Base-by-base conservation (phyloP, 768 basidiomycete genomes). In the Collybia mongolica region DNA sequence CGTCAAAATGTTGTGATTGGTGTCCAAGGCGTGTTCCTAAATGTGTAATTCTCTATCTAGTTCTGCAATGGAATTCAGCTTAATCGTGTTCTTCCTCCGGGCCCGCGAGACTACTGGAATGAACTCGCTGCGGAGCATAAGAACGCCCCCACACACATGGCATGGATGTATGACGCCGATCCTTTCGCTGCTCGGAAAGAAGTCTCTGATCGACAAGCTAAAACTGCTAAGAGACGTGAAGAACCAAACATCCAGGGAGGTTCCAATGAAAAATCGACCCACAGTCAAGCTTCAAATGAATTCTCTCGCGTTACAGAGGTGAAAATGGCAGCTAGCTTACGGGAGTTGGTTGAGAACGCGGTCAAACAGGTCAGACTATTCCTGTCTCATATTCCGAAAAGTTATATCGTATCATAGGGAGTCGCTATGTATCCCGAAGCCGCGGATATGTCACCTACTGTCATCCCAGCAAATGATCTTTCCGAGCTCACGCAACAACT, bases 131-230 rank as follows among this genome's bases (percentile, higher is more conserved):
- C 67, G 2, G 86, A 92, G 60, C 90, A 92, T 57, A 86, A 84
- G 56, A 65, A 65, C 15, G 74, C 77, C 2, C 83, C 85, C 1
- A 76, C 82, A 2, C 88, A 93, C 63, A 77, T 82, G 62, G 79
- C 77, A 44, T 95, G 93, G 93, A 88, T 91, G 81, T 96, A 89
- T 58, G 77, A 82, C n/a, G 72, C 84, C 5, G 92, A 96, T 72
- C 93, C 93, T 2, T 96, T 94, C 60, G 76, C 79, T 15, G 90
- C 90, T 5, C 77, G 76, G 51, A 81, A 81, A 54, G 73, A 76
- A 48, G 87, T 91, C 2, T 78, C 83, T 12, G 77, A 81, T 39
- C 74, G 88, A 29, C 89, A 90, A 62, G 74, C 66, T 22, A 83
- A 81, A 53, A 73, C 76, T 24, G 65, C 75, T 17, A 68, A 76